These are phyloP conservation scores for Elongisporangium undulatum DNA, from an alignment of 352 stramenopile genomes.

Conservation along the genomic window DNA sequence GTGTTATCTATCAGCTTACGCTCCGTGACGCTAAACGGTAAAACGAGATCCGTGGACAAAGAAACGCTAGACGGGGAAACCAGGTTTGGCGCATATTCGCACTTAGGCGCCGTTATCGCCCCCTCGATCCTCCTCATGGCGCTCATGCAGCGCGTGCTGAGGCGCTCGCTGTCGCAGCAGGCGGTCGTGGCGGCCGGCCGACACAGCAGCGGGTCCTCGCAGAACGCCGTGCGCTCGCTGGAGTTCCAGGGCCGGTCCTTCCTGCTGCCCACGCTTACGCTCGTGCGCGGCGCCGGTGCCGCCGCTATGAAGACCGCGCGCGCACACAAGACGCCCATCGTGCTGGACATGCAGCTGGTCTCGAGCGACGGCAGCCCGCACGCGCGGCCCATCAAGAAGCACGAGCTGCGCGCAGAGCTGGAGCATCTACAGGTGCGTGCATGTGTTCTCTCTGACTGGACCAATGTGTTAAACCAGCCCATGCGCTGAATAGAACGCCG, in stretches of 20 bases:
- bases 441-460: neutral
- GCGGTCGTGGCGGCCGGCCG: conserved; percentile 29
- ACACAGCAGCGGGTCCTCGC: conserved; percentile 22
- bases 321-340: conserved; percentile 48
- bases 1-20: no score
- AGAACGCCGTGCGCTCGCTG: conserved; percentile 18
- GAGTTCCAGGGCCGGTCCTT: conserved; percentile 68
- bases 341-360: conserved; percentile 68
- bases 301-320: conserved; percentile 8
- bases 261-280: conserved; percentile 62
- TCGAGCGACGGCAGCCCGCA: conserved; percentile 72
- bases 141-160: conserved; percentile 30
- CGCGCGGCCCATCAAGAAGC: conserved; percentile 72
- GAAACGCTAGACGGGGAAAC: neutral
- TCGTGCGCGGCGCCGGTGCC: conserved; percentile 24
- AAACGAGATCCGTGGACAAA: neutral
- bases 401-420: conserved; percentile 65
- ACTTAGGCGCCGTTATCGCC: neutral
- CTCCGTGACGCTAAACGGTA: no score
- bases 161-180: conserved; percentile 58
- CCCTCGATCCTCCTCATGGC: neutral
- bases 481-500: conserved; percentile 23
- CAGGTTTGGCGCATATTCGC: neutral
- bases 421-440: conserved; percentile 44
- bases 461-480: neutral